Evolutionary conservation across 2,329 filamentous ascomycete species (phyloP).

Genomic region (Myriosclerotinia curreyana): DNA sequence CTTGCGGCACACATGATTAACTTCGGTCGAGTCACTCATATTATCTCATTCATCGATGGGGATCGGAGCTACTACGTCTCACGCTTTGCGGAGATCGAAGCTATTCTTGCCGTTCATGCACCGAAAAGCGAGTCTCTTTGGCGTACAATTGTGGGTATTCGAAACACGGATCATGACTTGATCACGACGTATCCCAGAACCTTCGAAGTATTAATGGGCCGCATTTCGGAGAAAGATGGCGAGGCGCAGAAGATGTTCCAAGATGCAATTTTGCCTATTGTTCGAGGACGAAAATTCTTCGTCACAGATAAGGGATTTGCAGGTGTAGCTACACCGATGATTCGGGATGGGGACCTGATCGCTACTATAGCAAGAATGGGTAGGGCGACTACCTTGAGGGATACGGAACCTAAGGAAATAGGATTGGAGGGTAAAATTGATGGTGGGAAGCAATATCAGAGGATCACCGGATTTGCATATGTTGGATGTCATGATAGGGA

Average conservation of each 20-base stretch:
- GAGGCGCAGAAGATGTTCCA: slow-evolving; percentile 7
- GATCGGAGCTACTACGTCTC: slow-evolving; percentile 1
- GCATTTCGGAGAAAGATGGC: neutral
- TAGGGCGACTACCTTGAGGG: neutral
- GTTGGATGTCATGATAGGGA: slow-evolving; percentile 10
- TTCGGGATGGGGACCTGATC: slow-evolving; percentile 4
- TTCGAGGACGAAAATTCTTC: neutral
- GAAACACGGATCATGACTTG: neutral
- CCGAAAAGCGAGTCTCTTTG: slow-evolving; percentile 1
- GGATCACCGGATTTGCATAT: slow-evolving; percentile 12
- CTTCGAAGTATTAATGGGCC: slow-evolving; percentile 11
- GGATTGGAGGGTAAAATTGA: neutral
- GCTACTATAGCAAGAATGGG: neutral
- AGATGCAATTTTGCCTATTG: slow-evolving; percentile 8
- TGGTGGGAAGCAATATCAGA: neutral
- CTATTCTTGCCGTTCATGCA: neutral
- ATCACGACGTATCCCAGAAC: neutral
- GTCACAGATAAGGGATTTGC: slow-evolving; percentile 8
- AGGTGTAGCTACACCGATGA: slow-evolving; percentile 6
- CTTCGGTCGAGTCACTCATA: slow-evolving; percentile 8
- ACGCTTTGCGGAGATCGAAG: slow-evolving; percentile 6
- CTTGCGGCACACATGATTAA: neutral
- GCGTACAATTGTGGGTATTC: slow-evolving; percentile 11
- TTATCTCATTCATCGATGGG: slow-evolving; percentile 9
- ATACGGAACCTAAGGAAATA: neutral